Conservation (phyloP, 2,329 filamentous ascomycete species). For the Stylonectria norvegica region DNA sequence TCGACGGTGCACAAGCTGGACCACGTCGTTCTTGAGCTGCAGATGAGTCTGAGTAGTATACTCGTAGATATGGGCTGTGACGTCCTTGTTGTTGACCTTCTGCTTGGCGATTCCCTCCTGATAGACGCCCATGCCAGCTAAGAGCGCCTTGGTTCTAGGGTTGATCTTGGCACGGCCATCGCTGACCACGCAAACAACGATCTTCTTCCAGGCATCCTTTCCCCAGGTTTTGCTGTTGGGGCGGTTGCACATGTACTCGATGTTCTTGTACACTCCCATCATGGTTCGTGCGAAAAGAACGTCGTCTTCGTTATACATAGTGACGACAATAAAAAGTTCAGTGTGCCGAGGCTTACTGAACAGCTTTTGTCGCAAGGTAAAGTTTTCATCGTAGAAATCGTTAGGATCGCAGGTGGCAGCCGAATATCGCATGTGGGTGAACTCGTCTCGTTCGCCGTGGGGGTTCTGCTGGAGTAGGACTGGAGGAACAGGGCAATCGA, state of each 20-base stretch:
- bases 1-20: conserved; percentile 77
- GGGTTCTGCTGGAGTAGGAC: conserved; percentile 81
- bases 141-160: conserved; percentile 77
- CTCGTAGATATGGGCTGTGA: conserved; percentile 96
- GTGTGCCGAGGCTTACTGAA: conserved; percentile 92
- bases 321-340: conserved; percentile 92
- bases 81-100: conserved; percentile 92
- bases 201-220: conserved; percentile 99
- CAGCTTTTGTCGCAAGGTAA: conserved; percentile 84
- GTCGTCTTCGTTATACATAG: conserved; percentile 99
- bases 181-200: conserved; percentile 95
- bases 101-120: conserved; percentile 99
- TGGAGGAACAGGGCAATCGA: conserved; percentile 94
- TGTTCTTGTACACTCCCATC: conserved; percentile 97
- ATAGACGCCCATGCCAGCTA: conserved; percentile 93
- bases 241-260: conserved; percentile 95
- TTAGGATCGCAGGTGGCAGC: conserved; percentile 91
- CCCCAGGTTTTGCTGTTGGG: conserved; percentile 97
- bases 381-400: conserved; percentile 83
- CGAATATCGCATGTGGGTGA: conserved; percentile 89
- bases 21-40: conserved; percentile 85
- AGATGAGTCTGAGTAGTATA: conserved; percentile 86
- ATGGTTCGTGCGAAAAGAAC: conserved; percentile 92
- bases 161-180: conserved; percentile 98
- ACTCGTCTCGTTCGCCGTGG: conserved; percentile 88